Conservation (phyloP, 306 rosid genomes). For the Vicia faba region DNA sequence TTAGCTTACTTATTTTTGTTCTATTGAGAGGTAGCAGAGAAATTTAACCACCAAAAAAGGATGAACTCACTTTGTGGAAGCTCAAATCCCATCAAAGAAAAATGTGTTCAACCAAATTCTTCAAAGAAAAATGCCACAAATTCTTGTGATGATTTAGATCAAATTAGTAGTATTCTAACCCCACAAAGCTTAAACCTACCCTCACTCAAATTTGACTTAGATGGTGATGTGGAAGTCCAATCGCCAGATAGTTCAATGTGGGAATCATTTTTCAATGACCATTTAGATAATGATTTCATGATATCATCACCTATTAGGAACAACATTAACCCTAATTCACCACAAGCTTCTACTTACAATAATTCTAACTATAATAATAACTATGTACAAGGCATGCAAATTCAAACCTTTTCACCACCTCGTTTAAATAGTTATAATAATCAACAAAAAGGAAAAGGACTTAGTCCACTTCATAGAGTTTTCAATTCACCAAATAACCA, state of each 20-base stretch:
- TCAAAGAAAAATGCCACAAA: conserved; percentile 19
- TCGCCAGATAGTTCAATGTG: conserved; percentile 80
- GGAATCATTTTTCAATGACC: conserved; percentile 82
- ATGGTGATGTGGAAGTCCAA: conserved; percentile 74
- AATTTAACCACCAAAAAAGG: conserved; percentile 38
- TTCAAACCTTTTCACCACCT: conserved; percentile 70
- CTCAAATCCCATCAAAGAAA: conserved; percentile 31
- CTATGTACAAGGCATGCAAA: conserved; percentile 61
- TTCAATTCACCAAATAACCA: conserved; percentile 75
- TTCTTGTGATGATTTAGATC: conserved; percentile 53
- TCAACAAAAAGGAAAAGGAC: conserved; percentile 70
- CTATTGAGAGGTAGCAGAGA: neutral
- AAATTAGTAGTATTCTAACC: conserved; percentile 44
- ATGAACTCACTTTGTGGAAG: conserved; percentile 81
- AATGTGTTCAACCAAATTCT: neutral
- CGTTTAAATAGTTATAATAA: conserved; percentile 44
- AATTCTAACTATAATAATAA: conserved; percentile 36
- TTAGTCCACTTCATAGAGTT: conserved; percentile 81
- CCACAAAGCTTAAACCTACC: conserved; percentile 76
- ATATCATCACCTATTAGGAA: conserved; percentile 78
- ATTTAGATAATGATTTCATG: conserved; percentile 80
- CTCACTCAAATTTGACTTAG: conserved; percentile 61
- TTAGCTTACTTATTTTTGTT: conserved; percentile 9
- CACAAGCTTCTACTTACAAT: conserved; percentile 48
- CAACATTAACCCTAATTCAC: conserved; percentile 47